A percentile compares a stretch with the other conserved stretches of the same genome.
phyloP scores from a whole-genome alignment of 2,329 filamentous ascomycete species.

The Fonsecaea monophora region DNA sequence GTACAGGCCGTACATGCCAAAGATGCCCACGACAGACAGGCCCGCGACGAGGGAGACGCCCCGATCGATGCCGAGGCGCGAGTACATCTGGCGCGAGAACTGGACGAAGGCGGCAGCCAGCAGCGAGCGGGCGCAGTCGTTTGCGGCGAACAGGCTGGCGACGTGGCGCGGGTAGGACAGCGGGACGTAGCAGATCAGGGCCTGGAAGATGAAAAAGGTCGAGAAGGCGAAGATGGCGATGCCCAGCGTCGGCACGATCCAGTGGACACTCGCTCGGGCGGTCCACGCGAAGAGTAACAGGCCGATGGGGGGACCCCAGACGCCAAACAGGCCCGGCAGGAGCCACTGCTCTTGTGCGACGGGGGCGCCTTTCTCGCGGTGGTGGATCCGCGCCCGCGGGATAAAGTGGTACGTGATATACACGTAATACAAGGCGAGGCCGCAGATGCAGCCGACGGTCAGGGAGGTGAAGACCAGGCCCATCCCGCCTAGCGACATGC shows the following conservation, averaged over 20 bases:
- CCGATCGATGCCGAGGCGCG: constrained; percentile 44
- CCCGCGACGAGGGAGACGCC: constrained; percentile 46
- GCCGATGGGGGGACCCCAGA: constrained; percentile 30
- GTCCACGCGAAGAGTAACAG: constrained; percentile 58
- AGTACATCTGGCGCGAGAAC: constrained; percentile 46
- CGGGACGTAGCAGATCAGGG: constrained; percentile 40
- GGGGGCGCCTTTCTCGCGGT: constrained; percentile 54
- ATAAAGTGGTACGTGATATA: constrained; percentile 56
- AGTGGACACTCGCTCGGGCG: constrained; percentile 54
- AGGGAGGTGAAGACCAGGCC: constrained; percentile 68
- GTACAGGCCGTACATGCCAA: constrained; percentile 33
- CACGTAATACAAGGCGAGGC: constrained; percentile 55
- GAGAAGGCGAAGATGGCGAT: constrained; percentile 36
- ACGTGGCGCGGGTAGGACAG: constrained; percentile 40
- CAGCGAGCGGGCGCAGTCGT: constrained; percentile 42
- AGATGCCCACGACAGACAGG: constrained; percentile 41
- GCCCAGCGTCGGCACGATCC: constrained; percentile 48
- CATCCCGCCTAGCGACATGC: constrained; percentile 63
- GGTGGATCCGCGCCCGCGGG: constrained; percentile 54
- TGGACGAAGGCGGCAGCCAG: constrained; percentile 47
- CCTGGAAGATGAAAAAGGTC: constrained; percentile 40
- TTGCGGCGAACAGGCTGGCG: constrained; percentile 40
- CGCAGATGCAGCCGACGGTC: constrained; percentile 62
- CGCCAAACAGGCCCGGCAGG: constrained; percentile 59
- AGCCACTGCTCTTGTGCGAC: constrained; percentile 59